Base-by-base conservation (phyloP, 2,329 filamentous ascomycete species). In the Rhinocladiella mackenziei region DNA sequence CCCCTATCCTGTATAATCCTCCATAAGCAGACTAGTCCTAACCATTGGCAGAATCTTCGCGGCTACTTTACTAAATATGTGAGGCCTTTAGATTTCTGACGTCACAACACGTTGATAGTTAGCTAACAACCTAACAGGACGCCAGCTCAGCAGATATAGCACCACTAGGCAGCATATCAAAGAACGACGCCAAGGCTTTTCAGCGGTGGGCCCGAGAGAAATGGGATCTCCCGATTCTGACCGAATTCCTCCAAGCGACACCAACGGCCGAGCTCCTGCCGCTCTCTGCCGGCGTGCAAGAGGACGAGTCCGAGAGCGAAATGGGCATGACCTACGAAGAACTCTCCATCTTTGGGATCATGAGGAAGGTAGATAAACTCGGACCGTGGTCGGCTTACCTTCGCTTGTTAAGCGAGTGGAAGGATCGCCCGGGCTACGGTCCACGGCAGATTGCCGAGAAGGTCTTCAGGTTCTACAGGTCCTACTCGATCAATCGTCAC, bases 11-110 rank as follows among this genome's bases (percentile, higher is more conserved):
- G n/a, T n/a, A n/a, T n/a, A n/a, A 34, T 4, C 14, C n/a, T n/a
- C n/a, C n/a, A n/a, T n/a, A n/a, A n/a, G n/a, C 13, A 14, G 11
- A 31, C 7, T 13, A 14, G 13, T 31, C 7, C 8, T 31, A 14
- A 15, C 14, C 1, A 8, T 10, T 33, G n/a, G 10, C 3, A 33
- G 31, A 73, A 19, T 74, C 72, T 9, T 63, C 55, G 58, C 57
- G 70, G 73, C 14, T 81, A 86, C 60, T 67, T 84, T 15, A 86
- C 83, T n/a, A 86, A 86, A 63, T 86, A 86, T 58, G n/a, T n/a
- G n/a, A n/a, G n/a, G n/a, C n/a, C n/a, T n/a, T n/a, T n/a, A n/a
- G n/a, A n/a, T n/a, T n/a, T n/a, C n/a, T n/a, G n/a, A n/a, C n/a
- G n/a, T n/a, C n/a, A n/a, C n/a, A n/a, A n/a, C n/a, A n/a, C n/a